Evolutionary conservation across 2,329 filamentous ascomycete genomes (phyloP).

Genomic region (Fusarium dimerum): DNA sequence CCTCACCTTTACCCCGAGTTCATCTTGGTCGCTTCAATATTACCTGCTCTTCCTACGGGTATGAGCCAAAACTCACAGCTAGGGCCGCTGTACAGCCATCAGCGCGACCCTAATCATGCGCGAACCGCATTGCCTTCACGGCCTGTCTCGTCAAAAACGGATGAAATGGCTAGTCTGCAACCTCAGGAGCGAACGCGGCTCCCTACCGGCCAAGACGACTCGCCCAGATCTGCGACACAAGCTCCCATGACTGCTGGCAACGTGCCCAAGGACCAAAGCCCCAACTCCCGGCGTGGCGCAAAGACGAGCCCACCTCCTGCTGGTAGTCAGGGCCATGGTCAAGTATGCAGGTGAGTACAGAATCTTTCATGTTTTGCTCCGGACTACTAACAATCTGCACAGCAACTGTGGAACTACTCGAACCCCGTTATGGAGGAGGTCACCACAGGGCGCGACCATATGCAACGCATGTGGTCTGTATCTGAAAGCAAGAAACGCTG

Average conservation of each 20-base stretch:
- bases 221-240: slow-evolving; percentile 30
- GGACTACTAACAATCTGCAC: slow-evolving; percentile 5
- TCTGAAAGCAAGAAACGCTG: slow-evolving; percentile 87
- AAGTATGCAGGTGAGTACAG: slow-evolving; percentile 68
- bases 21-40: slow-evolving; percentile 5
- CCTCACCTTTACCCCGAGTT: slow-evolving; percentile 1
- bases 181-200: slow-evolving; percentile 25
- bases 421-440: slow-evolving; percentile 92
- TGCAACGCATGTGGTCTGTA: slow-evolving; percentile 98
- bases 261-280: slow-evolving; percentile 33
- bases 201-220: slow-evolving; percentile 27
- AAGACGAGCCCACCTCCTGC: slow-evolving; percentile 22
- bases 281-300: slow-evolving; percentile 24
- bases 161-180: slow-evolving; percentile 20
- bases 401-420: slow-evolving; percentile 95
- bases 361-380: neutral
- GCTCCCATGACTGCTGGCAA: slow-evolving; percentile 17
- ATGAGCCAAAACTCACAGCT: slow-evolving; percentile 36
- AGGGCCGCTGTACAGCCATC: slow-evolving; percentile 29
- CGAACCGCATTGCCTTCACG: slow-evolving; percentile 42
- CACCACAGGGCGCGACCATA: slow-evolving; percentile 89
- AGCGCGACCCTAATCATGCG: slow-evolving; percentile 32
- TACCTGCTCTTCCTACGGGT: slow-evolving; percentile 15
- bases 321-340: slow-evolving; percentile 50
- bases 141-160: slow-evolving; percentile 36